Evolutionary conservation across 2,329 filamentous ascomycete species (phyloP).

Genomic region (Trichoderma koningii): DNA sequence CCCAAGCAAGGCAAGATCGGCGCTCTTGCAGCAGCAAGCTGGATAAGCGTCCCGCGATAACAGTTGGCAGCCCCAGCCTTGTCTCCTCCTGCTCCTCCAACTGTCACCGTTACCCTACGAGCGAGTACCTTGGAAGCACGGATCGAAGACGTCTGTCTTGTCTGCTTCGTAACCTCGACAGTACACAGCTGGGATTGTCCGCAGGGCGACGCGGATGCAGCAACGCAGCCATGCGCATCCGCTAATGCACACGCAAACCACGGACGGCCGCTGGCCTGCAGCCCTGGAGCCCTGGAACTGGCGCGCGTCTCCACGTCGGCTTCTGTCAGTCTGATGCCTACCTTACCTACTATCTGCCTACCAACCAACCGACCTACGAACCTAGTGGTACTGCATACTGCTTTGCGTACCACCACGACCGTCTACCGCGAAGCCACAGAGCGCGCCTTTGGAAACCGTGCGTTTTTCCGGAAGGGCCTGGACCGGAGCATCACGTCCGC

Average conservation of each 20-base stretch:
- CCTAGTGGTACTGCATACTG: too few relatives aligned
- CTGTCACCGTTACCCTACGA: too few relatives aligned
- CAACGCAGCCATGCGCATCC: conserved; percentile 10
- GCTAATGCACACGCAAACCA: conserved; percentile 11
- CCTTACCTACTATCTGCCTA: too few relatives aligned
- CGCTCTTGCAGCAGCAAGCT: conserved; percentile 19
- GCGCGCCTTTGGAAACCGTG: background rate
- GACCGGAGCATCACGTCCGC: conserved; percentile 19
- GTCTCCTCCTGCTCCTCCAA: too few relatives aligned
- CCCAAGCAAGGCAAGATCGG: conserved; percentile 24
- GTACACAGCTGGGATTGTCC: background rate
- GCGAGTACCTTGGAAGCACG: too few relatives aligned
- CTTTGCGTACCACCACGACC: too few relatives aligned
- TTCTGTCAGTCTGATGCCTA: background rate
- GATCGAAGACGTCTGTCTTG: too few relatives aligned
- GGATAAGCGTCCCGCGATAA: conserved; percentile 10
- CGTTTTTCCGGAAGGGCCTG: background rate
- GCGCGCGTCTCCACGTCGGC: too few relatives aligned
- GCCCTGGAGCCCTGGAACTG: background rate
- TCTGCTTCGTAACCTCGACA: too few relatives aligned
- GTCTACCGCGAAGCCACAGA: background rate
- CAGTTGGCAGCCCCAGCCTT: conserved; percentile 7
- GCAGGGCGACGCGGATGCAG: background rate
- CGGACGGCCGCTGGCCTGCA: background rate
- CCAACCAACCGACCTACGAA: too few relatives aligned